A percentile compares a stretch with the other conserved stretches of the same genome.
These are phyloP conservation scores for Didymella sp. DNA, from an alignment of 2,329 filamentous ascomycete genomes.

Conservation along the genomic window DNA sequence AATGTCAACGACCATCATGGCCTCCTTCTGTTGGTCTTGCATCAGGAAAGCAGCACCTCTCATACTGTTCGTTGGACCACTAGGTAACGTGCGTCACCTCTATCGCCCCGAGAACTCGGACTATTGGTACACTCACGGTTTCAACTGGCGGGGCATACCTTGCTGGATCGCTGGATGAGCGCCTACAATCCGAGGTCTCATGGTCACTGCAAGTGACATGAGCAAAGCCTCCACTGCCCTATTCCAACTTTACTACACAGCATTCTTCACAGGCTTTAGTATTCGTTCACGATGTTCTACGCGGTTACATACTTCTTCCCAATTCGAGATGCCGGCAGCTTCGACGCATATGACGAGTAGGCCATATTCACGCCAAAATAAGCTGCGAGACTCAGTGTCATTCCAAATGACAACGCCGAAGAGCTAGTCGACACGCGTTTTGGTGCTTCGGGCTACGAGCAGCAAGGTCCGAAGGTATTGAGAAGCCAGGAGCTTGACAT, in stretches of 20 bases:
- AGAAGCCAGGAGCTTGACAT: not conserved
- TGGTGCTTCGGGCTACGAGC: slow-evolving; percentile 2
- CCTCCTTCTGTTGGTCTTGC: slow-evolving; percentile 45
- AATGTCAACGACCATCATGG: slow-evolving; percentile 69
- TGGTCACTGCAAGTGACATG: not conserved
- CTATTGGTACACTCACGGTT: not conserved
- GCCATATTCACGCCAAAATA: not conserved
- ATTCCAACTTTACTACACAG: not conserved
- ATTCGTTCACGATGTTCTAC: not conserved
- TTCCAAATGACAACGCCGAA: slow-evolving; percentile 11
- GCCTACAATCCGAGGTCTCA: not conserved
- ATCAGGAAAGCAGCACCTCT: slow-evolving; percentile 55
- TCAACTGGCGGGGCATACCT: not conserved
- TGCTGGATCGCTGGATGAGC: not conserved
- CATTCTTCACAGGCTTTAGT: not conserved
- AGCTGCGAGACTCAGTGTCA: not conserved
- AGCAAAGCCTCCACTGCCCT: not conserved
- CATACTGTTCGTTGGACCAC: slow-evolving; percentile 61
- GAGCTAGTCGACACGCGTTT: not conserved
- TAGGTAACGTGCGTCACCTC: slow-evolving; percentile 53
- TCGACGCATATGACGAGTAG: not conserved
- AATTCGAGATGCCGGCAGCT: not conserved
- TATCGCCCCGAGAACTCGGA: not conserved
- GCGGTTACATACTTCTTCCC: not conserved
- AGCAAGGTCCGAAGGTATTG: not conserved